Base-by-base conservation (phyloP, 2,329 filamentous ascomycete species). In the Ophiosphaerella korrae region DNA sequence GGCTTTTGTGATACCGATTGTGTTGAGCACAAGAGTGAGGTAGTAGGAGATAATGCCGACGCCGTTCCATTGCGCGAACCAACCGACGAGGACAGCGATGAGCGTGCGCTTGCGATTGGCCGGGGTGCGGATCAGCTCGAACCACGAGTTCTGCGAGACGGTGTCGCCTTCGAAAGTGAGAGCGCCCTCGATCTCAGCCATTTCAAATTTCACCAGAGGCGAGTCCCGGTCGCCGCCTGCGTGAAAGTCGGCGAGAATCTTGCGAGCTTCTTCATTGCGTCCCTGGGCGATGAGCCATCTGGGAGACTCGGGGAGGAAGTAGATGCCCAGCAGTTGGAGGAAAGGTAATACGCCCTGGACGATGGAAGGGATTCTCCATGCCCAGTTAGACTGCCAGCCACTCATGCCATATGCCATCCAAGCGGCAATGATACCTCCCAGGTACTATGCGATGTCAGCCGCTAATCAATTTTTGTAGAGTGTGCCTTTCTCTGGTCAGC, bases 261-360 rank as follows among this genome's bases (percentile, higher is more conserved):
- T 35, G 9, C 51, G 42, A 12, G 53, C 56, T 31, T 64, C 57
- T 2, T 81, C 77, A 44, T 80, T 14, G 12, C 43, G 16, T 1
- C 79, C 80, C 7, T 77, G 77, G 1, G 82, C 67, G 5, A 83
- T 74, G 33, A 82, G 66, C 3, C 79, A 77, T 13, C 82, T 57
- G 7, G 79, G 38, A 68, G 63, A 53, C 71, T 73, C 48, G 52
- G 70, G 66, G 46, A 67, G 64, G 14, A 69, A 58, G 9, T 78
- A 44, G 21, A 77, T 52, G 3, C 78, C 77, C 12, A 79, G 77
- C 12, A 70, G 64, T 48, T 71, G 75, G 11, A 51, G 2, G 1
- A 48, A 24, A 1, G 48, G 41, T 13, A 42, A 16, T 7, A 46
- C 35, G 5, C 42, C n/a, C 50, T 80, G 78, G 1, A 80, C 55